Percentiles rank a stretch among this genome's conserved stretches.
These are phyloP conservation scores for Arctostaphylos glauca DNA, from an alignment of 148 eudicot species.

Conservation along the genomic window DNA sequence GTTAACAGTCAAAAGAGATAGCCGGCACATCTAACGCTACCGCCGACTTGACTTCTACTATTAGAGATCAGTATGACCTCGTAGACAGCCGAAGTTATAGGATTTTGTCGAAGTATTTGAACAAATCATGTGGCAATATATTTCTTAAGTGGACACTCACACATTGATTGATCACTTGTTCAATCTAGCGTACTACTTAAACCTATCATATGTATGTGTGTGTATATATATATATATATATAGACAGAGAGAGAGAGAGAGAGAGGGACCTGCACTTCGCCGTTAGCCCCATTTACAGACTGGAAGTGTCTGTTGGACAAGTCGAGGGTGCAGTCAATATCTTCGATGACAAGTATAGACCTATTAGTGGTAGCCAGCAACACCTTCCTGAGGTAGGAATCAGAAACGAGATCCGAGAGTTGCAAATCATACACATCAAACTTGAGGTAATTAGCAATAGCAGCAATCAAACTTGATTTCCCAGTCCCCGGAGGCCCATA, in stretches of 20 bases:
- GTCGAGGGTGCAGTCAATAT: slow-evolving; percentile 49
- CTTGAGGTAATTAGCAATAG: slow-evolving; percentile 56
- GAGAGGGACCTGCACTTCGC: neutral
- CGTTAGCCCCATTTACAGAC: neutral
- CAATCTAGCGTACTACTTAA: no score
- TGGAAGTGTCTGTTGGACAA: neutral
- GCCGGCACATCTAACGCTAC: no score
- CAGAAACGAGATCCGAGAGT: slow-evolving; percentile 30
- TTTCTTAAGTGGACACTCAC: no score
- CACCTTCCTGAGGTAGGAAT: slow-evolving; percentile 37
- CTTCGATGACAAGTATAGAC: slow-evolving; percentile 57
- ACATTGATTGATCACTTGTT: no score
- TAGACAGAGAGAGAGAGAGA: neutral
- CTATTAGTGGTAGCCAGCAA: slow-evolving; percentile 41
- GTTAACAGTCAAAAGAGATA: no score
- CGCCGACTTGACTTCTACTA: no score
- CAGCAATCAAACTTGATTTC: slow-evolving; percentile 60
- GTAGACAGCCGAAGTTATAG: no score
- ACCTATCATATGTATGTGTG: no score
- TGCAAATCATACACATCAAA: slow-evolving; percentile 53
- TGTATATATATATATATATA: no score
- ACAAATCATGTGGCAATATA: no score
- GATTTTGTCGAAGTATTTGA: no score
- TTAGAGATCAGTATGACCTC: no score
- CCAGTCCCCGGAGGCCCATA: slow-evolving; percentile 67